Percentiles rank a stretch among this genome's conserved stretches.
These are phyloP conservation scores for Kodamaea derodonti DNA, from an alignment of 1,139 yeast genomes.

Conservation along the genomic window DNA sequence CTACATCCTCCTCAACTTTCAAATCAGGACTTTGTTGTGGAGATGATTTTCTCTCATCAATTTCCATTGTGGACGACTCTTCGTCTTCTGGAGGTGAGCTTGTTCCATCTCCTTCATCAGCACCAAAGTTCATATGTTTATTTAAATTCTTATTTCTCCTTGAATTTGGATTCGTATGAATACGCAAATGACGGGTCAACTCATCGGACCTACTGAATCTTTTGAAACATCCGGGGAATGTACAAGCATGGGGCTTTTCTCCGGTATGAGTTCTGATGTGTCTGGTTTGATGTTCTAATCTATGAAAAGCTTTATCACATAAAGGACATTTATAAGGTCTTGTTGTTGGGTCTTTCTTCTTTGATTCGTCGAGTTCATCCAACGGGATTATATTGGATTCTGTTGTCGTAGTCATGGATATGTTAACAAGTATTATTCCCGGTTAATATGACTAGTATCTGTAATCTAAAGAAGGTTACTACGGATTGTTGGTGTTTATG, in stretches of 20 bases:
- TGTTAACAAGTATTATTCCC: not conserved
- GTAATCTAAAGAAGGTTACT: too few species aligned
- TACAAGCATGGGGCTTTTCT: conserved; percentile 88
- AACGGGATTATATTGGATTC: not conserved
- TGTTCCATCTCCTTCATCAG: conserved; percentile 2
- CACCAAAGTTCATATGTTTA: conserved; percentile 11
- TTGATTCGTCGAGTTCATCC: not conserved
- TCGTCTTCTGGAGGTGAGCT: conserved; percentile 1
- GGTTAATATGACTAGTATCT: too few species aligned
- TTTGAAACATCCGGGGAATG: conserved; percentile 83
- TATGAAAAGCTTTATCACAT: conserved; percentile 87
- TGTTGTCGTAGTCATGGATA: not conserved
- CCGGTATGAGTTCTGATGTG: conserved; percentile 96
- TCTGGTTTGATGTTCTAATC: conserved; percentile 91
- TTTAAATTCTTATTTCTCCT: conserved; percentile 17
- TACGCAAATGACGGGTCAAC: conserved; percentile 82
- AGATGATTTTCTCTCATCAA: conserved; percentile 2
- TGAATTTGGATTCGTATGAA: conserved; percentile 67
- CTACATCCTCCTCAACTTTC: conserved; percentile 6
- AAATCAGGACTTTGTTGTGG: conserved; percentile 7
- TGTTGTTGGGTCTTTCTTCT: conserved; percentile 6
- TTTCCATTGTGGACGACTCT: not conserved
- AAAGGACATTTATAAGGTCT: conserved; percentile 89
- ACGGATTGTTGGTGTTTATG: not conserved
- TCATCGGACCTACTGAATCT: conserved; percentile 87